Percentiles rank a stretch among this genome's conserved stretches.
Conservation (phyloP, 352 stramenopile species). For the Phytophthora fragariae region DNA sequence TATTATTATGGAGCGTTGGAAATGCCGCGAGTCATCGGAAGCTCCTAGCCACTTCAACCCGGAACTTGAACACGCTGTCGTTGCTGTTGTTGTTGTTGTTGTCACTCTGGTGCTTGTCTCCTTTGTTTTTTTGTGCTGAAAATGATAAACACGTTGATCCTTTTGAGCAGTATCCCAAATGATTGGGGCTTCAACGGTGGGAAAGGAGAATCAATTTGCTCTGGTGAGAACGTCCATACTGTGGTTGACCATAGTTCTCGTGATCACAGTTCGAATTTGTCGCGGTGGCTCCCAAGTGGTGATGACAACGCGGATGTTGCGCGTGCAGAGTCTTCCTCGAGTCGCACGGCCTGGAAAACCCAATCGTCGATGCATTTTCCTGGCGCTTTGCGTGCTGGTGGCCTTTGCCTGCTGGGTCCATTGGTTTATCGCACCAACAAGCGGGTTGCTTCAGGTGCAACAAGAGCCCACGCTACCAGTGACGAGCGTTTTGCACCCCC, state of each 20-base stretch:
- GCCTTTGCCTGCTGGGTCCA: not conserved
- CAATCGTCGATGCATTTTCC: slow-evolving; percentile 14
- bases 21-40: slow-evolving; percentile 39
- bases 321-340: not conserved
- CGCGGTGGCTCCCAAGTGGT: not conserved
- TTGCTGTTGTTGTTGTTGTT: not conserved
- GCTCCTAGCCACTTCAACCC: slow-evolving; percentile 19
- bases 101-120: not conserved
- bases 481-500: slow-evolving; percentile 23
- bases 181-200: not conserved
- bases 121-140: not conserved
- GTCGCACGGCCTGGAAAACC: not conserved
- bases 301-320: slow-evolving; percentile 1
- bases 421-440: slow-evolving; percentile 1
- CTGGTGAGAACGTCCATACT: not conserved
- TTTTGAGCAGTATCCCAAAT: not conserved
- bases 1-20: slow-evolving; percentile 33
- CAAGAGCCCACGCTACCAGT: not conserved
- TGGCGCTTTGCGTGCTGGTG: slow-evolving; percentile 1
- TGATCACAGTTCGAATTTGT: slow-evolving; percentile 1
- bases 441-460: slow-evolving; percentile 2
- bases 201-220: slow-evolving; percentile 15
- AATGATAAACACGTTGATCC: not conserved
- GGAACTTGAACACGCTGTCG: slow-evolving; percentile 5
- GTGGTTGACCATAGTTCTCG: not conserved